phyloP scores from a whole-genome alignment of 208 protist genomes.

The Angomonas deanei region DNA sequence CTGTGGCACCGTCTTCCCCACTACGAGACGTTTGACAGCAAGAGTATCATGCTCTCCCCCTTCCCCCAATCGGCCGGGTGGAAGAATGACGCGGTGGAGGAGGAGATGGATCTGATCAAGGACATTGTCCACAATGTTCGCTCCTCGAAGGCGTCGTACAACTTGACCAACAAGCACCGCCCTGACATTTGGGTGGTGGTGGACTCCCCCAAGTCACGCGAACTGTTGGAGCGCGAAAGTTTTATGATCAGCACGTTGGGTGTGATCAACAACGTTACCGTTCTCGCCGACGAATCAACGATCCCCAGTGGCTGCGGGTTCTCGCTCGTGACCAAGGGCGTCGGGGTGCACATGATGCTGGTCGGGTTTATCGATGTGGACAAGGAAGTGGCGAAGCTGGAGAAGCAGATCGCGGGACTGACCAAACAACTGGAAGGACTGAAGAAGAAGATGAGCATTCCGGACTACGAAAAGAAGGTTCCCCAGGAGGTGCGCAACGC shows the following conservation, averaged over 20 bases:
- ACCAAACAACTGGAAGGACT: conserved; percentile 79
- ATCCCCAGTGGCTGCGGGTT: conserved; percentile 85
- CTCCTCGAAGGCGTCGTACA: conserved; percentile 85
- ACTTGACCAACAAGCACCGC: conserved; percentile 86
- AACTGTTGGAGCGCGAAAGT: conserved; percentile 35
- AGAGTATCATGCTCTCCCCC: conserved; percentile 86
- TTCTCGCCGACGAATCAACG: conserved; percentile 39
- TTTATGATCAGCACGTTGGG: conserved; percentile 78
- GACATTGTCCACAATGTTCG: conserved; percentile 83
- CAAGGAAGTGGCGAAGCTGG: conserved; percentile 84
- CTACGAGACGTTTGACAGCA: conserved; percentile 58
- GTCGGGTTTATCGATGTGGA: conserved; percentile 86
- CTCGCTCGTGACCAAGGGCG: conserved; percentile 77
- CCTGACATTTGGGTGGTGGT: conserved; percentile 75
- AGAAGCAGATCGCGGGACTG: conserved; percentile 75
- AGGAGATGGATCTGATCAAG: conserved; percentile 79
- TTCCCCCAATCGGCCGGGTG: conserved; percentile 75
- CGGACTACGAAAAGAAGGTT: conserved; percentile 89
- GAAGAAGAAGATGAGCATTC: conserved; percentile 84
- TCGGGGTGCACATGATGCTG: conserved; percentile 87
- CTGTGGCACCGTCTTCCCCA: conserved; percentile 96
- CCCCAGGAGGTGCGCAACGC: conserved; percentile 66
- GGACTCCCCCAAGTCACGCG: conserved; percentile 33
- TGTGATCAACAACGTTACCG: conserved; percentile 74
- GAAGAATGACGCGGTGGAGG: conserved; percentile 57